Base-by-base conservation (phyloP, 2,329 filamentous ascomycete genomes). In the Metarhizium album region DNA sequence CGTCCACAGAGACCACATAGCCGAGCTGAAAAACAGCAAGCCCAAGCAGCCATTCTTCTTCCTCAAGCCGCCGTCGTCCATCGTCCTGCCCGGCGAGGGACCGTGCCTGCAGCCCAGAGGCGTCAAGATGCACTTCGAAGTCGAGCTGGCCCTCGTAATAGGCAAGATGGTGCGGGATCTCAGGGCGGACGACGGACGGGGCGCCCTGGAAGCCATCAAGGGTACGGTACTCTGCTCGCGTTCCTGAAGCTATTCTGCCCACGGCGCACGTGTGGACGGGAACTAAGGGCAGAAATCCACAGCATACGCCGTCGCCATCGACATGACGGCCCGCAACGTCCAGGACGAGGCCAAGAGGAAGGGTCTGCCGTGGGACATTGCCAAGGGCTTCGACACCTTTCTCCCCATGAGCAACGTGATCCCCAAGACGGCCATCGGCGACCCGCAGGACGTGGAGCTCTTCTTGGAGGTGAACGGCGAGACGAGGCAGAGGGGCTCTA, bases 11-110 rank as follows among this genome's bases (percentile, higher is more conserved):
- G 93, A 95, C 69, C 93, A 98, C 71, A 86, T 97, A 64, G 81
- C 85, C 56, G 93, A 98, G 74, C 80, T 98, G 59, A 90, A 90
- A 70, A 95, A 85, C 69, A 76, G 78, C 54, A 82, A 83, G 57
- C 93, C 93, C 47, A 94, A 93, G 68, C 90, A 96, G 70, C 93
- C 93, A 24, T 97, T 98, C 74, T 98, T 96, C 83, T 98, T 98
- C 78, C 80, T 97, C 60, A 98, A 98, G 77, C 93, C 93, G 2
- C 73, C 90, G 0, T 88, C 86, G 40, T 87, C 90, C 3, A 87
- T 98, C 59, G 79, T 97, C 3, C 76, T 86, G 22, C 89, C 89
- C 0, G 79, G 81, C 27, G 79, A 82, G 51, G 90, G 90, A 1
- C 84, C 90, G 3, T 82, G 95, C 46, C 77, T 95, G 59, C 81